Percentiles rank a stretch among this genome's conserved stretches.
phyloP scores from a whole-genome alignment of 305 asterid species.

The Fraxinus velutina region DNA sequence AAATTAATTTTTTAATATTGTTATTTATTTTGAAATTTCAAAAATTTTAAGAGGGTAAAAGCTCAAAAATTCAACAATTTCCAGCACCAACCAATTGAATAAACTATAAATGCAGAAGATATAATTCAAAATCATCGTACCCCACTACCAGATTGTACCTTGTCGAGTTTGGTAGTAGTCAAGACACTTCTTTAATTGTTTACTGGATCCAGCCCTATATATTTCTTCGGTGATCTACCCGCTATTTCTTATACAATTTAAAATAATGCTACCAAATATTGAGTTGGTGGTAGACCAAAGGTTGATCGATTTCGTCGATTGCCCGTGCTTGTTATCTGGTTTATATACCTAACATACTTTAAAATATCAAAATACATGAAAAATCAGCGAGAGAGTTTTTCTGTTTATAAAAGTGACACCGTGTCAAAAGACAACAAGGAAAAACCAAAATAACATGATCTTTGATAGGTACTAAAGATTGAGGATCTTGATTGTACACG shows the following conservation, averaged over 20 bases:
- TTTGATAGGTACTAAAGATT: background rate
- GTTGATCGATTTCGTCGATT: background rate
- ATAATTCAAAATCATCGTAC: conserved; percentile 5
- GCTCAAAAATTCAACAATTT: background rate
- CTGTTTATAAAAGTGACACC: background rate
- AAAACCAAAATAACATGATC: background rate
- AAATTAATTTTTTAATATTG: background rate
- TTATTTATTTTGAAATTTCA: background rate
- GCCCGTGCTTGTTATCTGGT: background rate
- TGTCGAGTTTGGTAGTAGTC: conserved; percentile 32
- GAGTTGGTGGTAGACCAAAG: background rate
- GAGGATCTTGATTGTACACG: background rate
- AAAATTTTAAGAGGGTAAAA: background rate
- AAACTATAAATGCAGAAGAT: conserved; percentile 14
- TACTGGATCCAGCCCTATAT: conserved; percentile 25
- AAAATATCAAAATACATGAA: background rate
- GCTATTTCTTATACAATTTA: background rate
- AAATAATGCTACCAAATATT: background rate
- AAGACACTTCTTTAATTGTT: conserved; percentile 16
- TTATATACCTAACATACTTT: background rate
- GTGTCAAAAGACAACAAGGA: background rate
- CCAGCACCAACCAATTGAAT: conserved; percentile 19
- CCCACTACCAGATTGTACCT: conserved; percentile 25
- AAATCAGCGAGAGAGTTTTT: background rate
- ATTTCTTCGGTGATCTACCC: background rate